A percentile compares a stretch with the other conserved stretches of the same genome.
Conservation (phyloP, 2,329 filamentous ascomycete genomes). For the Cercospora nicotianae region DNA sequence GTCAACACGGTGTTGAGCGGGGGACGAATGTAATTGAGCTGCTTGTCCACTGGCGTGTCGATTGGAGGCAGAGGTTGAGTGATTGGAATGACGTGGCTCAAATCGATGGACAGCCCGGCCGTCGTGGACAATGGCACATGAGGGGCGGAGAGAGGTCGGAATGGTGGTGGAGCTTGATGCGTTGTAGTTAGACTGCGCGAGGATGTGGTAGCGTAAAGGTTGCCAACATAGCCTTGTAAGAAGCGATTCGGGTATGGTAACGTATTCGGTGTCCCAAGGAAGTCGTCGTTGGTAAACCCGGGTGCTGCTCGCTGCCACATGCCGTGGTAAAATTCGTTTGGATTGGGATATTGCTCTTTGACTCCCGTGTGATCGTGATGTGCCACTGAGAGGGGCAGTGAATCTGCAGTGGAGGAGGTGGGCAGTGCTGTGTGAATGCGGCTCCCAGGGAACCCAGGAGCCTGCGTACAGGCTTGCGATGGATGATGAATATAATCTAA, state of each 20-base stretch:
- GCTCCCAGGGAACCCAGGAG: neutral
- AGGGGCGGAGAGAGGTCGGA: neutral
- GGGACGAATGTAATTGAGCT: neutral
- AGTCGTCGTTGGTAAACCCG: neutral
- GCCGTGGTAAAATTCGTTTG: neutral
- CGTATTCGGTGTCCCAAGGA: neutral
- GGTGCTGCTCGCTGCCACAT: neutral
- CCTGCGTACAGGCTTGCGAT: neutral
- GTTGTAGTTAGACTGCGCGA: neutral
- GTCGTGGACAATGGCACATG: neutral
- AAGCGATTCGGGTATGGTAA: neutral
- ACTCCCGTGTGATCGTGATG: neutral
- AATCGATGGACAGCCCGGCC: neutral
- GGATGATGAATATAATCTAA: neutral
- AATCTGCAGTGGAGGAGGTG: neutral
- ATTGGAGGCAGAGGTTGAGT: neutral
- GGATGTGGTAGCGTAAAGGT: neutral
- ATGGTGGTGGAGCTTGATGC: neutral
- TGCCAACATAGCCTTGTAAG: neutral
- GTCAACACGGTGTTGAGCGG: neutral
- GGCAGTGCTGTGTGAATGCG: neutral
- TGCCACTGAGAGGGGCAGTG: neutral
- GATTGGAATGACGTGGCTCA: neutral
- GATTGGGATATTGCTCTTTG: neutral
- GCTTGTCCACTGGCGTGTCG: neutral